phyloP scores from a whole-genome alignment of 1,284 basidiomycete genomes.

The Singerocomus rubriflavus region DNA sequence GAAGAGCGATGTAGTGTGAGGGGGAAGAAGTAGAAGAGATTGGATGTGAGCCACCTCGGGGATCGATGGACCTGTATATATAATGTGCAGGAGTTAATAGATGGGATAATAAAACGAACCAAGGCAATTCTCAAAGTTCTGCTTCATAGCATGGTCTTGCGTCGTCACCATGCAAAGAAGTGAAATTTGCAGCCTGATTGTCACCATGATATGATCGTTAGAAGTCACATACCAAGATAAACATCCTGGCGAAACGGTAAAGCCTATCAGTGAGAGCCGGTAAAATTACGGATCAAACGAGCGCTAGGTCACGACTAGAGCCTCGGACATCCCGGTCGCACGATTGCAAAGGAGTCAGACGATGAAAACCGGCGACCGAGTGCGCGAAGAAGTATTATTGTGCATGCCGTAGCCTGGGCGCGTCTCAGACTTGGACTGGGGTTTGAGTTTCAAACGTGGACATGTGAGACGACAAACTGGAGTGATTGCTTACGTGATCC shows the following conservation, averaged over 20 bases:
- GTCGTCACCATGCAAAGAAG: conserved; percentile 8
- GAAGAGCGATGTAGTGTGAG: conserved; percentile 1
- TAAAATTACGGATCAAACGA: not conserved
- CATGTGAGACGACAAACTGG: not conserved
- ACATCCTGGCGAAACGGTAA: not conserved
- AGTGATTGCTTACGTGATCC: conserved; percentile 21
- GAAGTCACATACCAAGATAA: not conserved
- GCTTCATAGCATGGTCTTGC: conserved; percentile 32
- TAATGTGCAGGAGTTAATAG: not conserved
- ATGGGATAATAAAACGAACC: not conserved
- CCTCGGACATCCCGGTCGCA: too few species aligned
- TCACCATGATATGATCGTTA: not conserved
- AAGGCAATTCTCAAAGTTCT: not conserved
- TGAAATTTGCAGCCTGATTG: conserved; percentile 11
- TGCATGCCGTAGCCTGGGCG: too few species aligned
- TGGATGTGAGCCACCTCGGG: conserved; percentile 5
- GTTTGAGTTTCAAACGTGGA: not conserved
- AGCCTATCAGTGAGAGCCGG: not conserved
- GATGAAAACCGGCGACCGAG: too few species aligned
- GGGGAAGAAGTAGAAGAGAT: not conserved
- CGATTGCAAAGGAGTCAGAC: conserved; percentile 6
- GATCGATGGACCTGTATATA: conserved; percentile 9
- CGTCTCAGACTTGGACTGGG: too few species aligned
- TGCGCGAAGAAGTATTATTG: too few species aligned
- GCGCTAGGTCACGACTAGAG: too few species aligned